Evolutionary conservation across 768 basidiomycete species (phyloP), one percentile per base, ranked within the genome.

Genomic region (Serpula lacrymans): DNA sequence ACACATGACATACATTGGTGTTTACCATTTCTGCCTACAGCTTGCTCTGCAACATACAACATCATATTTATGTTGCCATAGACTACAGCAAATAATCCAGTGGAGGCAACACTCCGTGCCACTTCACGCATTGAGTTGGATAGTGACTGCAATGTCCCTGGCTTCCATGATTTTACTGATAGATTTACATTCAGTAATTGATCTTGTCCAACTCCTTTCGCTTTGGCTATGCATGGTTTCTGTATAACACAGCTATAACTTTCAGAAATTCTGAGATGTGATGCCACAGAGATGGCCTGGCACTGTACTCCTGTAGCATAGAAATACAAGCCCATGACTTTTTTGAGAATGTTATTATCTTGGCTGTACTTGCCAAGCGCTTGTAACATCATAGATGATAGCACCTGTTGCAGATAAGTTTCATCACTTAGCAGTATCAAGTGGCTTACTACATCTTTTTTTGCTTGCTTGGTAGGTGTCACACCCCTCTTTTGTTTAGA

Each of bases 41-140:
- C 42, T 39, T 68, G 65, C 42, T 69, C 64, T 0, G 62, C 54
- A 14, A 34, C 46, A 6, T 47, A 44, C 22, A 53, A 48, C 2
- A 55, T 30, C 35, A 65, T 45, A 35, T 70, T 70, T 16, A 69
- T 63, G 34, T 71, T 71, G 45, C 69, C 65, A 39, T 69, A 69
- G 11, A 59, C 51, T 14, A 31, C 27, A 0, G 25, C 43, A 37
- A 43, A 56, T 0, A 53, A 37, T 1, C 51, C 48, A 1, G 45
- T 51, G 11, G 52, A 27, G 0, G 62, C 64, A 26, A 64, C 21
- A 6, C 13, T 10, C 1, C 51, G 49, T 3, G 57, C 45, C 18
- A 27, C 24, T 3, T 23, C 16, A 0, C 53, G 39, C 38, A 53
- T 55, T 0, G 62, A 52, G 1, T 46, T 32, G 4, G 60, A 64